A percentile compares a stretch with the other conserved stretches of the same genome.
Conservation (phyloP, 495 filamentous ascomycete species). For the Oidiodendron maius region DNA sequence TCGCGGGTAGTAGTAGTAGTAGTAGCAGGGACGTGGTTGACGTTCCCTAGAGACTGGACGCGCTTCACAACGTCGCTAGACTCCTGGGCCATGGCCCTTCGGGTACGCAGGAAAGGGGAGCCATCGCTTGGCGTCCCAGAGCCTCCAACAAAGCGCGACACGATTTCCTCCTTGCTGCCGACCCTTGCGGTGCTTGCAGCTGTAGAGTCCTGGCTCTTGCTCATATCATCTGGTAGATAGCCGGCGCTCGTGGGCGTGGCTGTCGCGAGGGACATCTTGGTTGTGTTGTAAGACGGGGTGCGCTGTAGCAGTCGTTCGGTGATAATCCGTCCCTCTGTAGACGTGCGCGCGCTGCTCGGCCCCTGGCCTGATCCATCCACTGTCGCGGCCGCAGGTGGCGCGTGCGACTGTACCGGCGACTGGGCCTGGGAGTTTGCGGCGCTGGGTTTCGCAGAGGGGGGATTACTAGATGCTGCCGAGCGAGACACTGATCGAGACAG, state of each 20-base stretch:
- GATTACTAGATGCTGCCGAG: conserved; percentile 17
- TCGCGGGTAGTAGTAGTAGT: not conserved
- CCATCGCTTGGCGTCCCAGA: conserved; percentile 25
- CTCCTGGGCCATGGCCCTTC: not conserved
- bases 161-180: conserved; percentile 40
- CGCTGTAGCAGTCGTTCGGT: conserved; percentile 55
- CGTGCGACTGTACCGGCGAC: conserved; percentile 18
- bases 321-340: conserved; percentile 32
- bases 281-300: conserved; percentile 47
- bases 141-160: conserved; percentile 45
- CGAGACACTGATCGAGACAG: conserved; percentile 43
- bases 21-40: conserved; percentile 25
- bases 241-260: conserved; percentile 31
- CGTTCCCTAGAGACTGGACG: conserved; percentile 31
- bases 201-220: conserved; percentile 11
- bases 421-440: conserved; percentile 22
- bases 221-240: conserved; percentile 29
- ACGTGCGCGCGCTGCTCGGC: conserved; percentile 5
- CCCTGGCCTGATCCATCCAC: conserved; percentile 13
- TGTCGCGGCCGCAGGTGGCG: conserved; percentile 10
- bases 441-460: conserved; percentile 23
- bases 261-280: conserved; percentile 53
- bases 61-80: conserved; percentile 23
- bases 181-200: conserved; percentile 28
- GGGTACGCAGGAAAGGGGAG: conserved; percentile 19